phyloP scores from a whole-genome alignment of 257 asterid genomes.

The Lithospermum erythrorhizon region DNA sequence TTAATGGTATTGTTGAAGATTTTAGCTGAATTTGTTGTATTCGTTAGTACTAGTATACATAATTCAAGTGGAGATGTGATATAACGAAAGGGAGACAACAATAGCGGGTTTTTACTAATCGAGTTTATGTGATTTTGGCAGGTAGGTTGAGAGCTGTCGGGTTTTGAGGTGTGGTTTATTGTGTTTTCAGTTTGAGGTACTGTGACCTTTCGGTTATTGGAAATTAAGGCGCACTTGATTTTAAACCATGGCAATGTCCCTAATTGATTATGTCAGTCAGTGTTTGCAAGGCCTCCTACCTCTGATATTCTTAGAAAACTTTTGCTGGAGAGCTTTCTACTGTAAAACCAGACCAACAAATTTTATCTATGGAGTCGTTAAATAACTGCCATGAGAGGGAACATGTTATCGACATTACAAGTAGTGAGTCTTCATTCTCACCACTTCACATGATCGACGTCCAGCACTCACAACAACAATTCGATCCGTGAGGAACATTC shows the following conservation, averaged over 20 bases:
- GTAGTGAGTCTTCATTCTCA: conserved; percentile 40
- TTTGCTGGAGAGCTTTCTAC: conserved; percentile 47
- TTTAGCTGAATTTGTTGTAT: not conserved
- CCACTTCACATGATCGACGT: conserved; percentile 38
- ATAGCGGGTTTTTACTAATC: not conserved
- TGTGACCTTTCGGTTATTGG: conserved; percentile 2
- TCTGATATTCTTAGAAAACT: conserved; percentile 50
- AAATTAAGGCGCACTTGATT: conserved; percentile 6
- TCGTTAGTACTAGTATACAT: too few species aligned
- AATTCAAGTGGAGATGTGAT: not conserved
- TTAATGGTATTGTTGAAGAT: not conserved
- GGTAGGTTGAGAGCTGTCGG: not conserved
- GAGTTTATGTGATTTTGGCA: not conserved
- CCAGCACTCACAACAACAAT: conserved; percentile 37
- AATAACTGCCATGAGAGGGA: conserved; percentile 26
- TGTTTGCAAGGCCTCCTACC: conserved; percentile 26
- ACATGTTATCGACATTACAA: conserved; percentile 61
- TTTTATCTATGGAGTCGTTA: conserved; percentile 56
- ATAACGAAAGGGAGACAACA: not conserved
- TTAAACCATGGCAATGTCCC: conserved; percentile 3
- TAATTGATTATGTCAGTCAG: conserved; percentile 22
- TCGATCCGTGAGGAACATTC: conserved; percentile 47
- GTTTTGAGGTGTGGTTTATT: not conserved
- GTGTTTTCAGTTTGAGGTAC: not conserved
- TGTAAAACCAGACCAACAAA: conserved; percentile 39